Evolutionary conservation across 805 yeast species (phyloP), one percentile per base, ranked within the genome.

Genomic region (Wickerhamomyces subpelliculosus): DNA sequence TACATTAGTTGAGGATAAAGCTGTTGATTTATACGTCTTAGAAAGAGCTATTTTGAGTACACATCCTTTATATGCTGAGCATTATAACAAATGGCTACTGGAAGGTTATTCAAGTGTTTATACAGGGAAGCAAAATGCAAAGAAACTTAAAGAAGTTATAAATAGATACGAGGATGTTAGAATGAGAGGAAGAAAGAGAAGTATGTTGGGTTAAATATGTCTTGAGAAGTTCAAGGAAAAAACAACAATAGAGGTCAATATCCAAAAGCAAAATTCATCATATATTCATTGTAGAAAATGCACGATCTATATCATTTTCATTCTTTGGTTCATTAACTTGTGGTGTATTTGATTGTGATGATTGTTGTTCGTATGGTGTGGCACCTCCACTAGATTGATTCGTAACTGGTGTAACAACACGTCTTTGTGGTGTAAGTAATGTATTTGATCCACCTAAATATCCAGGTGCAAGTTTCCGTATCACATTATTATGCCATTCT

Each of bases 1-100:
- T 0, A 70, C 72, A 1, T 57, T 87, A 44, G 73, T 84, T 0
- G 98, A 93, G 51, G 97, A 90, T 53, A 88, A 86, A 59, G 97
- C 97, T 4, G 98, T 93, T n/a, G 98, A 93, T 58, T 60, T 93
- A 42, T 93, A 93, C 51, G 97, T 93, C 10, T 62, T 93, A 43
- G 98, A 93, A 60, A 68, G 97, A 51, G 97, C 98, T 0, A 72
- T 93, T 16, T 63, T 77, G 23, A 85, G 96, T 47, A 93, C 98
- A 1, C 98, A 93, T 60, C 90, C 97, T 0, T 68, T 70, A 6
- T 74, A 73, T 51, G 70, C 95, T 2, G 71, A 68, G 2, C 51
- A 57, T 31, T 88, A 88, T 56, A 80, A 75, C 49, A 57, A 62
- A 30, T 80, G 90, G 88, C 51, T 88, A 6, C 61, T 89, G 43